Evolutionary conservation across 1,284 basidiomycete species (phyloP), one percentile per base, ranked within the genome.

Genomic region (Cryptococcus sp.): DNA sequence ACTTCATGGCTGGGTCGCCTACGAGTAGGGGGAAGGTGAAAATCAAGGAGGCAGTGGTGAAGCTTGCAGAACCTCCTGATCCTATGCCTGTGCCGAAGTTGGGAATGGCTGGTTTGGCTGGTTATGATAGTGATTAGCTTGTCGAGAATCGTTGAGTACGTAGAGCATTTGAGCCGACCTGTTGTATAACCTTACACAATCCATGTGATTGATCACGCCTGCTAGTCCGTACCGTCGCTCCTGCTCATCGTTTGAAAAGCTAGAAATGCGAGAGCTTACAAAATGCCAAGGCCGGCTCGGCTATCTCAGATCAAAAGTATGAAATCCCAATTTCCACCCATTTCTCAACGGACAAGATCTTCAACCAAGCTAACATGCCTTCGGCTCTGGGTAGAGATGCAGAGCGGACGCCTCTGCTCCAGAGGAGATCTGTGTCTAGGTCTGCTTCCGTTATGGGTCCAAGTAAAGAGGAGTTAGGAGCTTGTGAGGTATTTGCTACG

Each of bases 71-170:
- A 46, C 50, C 57, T 14, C 61, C 63, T 45, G 56, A 56, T 45
- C 48, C 44, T 22, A 53, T 36, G n/a, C 37, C 21, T 7, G 45
- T 23, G 42, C 49, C 25, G 45, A 43, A 7, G 36, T 46, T 45
- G 53, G 31, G 36, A 45, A 50, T 45, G 9, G 44, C 18, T 7
- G 45, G 64, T 24, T 41, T 66, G 41, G 54, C 62, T 18, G 64
- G 63, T 5, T 64, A 66, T 45, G 64, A 50, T 4, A 66, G 63
- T 44, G 64, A 66, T 49, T 62, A 48, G 48, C 36, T 14, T 16
- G 28, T 28, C 5, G 28, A 28, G 5, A 11, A 28, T 4, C n/a
- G n/a, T 11, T 5, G 28, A 28, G 11, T 18, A 36, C 11, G 34
- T 46, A 28, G 2, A 34, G 18, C 36, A 24, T 14, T 37, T n/a